phyloP scores from a whole-genome alignment of 805 yeast genomes.

The Komagataella mondaviorum region DNA sequence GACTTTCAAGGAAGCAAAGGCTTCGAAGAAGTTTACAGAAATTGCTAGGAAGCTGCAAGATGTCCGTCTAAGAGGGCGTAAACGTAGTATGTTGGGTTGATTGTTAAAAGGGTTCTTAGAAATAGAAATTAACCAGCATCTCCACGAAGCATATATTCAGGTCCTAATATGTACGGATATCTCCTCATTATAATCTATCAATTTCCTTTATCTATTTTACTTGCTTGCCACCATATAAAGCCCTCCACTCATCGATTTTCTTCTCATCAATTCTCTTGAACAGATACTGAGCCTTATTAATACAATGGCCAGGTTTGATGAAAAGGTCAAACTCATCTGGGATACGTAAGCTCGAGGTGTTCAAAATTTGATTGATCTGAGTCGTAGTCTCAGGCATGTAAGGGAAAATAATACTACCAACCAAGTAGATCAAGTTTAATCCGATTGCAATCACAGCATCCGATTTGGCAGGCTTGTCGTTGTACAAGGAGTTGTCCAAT shows the following conservation, averaged over 20 bases:
- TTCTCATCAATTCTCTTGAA: conserved; percentile 87
- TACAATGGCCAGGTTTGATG: conserved; percentile 69
- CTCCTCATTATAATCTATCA: background rate
- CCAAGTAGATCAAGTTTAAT: conserved; percentile 72
- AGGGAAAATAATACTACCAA: conserved; percentile 76
- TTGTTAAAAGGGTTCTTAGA: no score
- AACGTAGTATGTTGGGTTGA: conserved; percentile 86
- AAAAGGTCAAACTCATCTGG: conserved; percentile 63
- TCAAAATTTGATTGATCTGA: conserved; percentile 64
- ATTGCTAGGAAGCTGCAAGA: conserved; percentile 57
- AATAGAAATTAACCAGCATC: no score
- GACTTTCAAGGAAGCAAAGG: conserved; percentile 19
- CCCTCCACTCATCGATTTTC: conserved; percentile 79
- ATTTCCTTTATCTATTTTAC: background rate
- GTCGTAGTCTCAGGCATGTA: conserved; percentile 78
- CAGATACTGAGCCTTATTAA: conserved; percentile 83
- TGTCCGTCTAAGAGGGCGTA: conserved; percentile 85
- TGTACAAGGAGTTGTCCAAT: conserved; percentile 76
- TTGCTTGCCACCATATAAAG: conserved; percentile 72
- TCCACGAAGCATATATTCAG: background rate
- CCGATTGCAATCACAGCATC: conserved; percentile 92
- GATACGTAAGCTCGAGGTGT: conserved; percentile 68
- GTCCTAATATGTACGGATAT: no score
- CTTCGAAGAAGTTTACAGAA: conserved; percentile 30
- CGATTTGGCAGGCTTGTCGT: conserved; percentile 61